These are phyloP conservation scores for Spinacia oleracea DNA, from an alignment of 179 eudicot genomes.

Conservation along the genomic window DNA sequence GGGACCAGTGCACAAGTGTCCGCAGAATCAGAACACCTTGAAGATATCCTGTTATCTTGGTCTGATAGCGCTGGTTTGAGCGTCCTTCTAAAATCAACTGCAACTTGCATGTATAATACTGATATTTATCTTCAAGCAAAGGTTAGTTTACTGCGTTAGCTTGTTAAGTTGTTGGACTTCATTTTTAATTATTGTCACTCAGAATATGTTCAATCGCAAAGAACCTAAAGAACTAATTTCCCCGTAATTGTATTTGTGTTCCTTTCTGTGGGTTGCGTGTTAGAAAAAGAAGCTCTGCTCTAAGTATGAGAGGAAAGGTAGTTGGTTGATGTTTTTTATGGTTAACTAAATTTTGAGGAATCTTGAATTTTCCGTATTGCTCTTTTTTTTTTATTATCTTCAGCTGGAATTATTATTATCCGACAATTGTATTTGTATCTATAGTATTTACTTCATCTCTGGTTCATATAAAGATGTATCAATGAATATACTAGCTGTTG, in stretches of 20 bases:
- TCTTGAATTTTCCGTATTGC: neutral
- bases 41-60: conserved; percentile 57
- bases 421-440: neutral
- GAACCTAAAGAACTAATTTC: neutral
- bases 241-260: neutral
- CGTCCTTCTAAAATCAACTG: conserved; percentile 59
- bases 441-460: neutral
- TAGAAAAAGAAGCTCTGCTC: neutral
- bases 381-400: neutral
- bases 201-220: neutral
- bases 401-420: neutral
- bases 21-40: conserved; percentile 40
- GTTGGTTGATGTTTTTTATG: too few relatives aligned
- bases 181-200: neutral
- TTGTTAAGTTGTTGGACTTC: neutral
- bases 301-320: too few relatives aligned
- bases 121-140: conserved; percentile 52
- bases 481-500: neutral
- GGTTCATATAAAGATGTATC: neutral
- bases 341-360: neutral
- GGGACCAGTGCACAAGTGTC: conserved; percentile 32
- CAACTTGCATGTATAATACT: conserved; percentile 53
- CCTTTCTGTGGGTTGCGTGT: neutral
- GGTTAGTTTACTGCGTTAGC: conserved; percentile 37
- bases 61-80: conserved; percentile 45